phyloP scores from a whole-genome alignment of 176 grass and related monocot species.

The Rhynchospora tenuis region DNA sequence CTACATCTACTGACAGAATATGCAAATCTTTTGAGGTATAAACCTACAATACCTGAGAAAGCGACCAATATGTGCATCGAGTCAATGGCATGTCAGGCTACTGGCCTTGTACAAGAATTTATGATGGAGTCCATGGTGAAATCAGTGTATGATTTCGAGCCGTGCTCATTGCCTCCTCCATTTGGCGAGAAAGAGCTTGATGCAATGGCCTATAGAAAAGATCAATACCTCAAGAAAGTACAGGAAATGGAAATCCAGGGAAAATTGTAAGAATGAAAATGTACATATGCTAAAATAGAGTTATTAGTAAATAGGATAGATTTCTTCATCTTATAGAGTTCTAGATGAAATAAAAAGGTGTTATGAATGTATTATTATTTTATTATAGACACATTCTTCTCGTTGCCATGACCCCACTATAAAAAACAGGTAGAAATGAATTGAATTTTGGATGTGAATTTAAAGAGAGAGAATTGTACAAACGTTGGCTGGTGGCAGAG shows the following conservation, averaged over 20 bases:
- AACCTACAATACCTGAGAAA: slow-evolving; percentile 51
- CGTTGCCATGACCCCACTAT: too few relatives aligned
- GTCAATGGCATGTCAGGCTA: slow-evolving; percentile 59
- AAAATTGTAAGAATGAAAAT: neutral
- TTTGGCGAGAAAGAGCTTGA: slow-evolving; percentile 16
- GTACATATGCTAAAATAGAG: neutral
- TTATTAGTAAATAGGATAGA: neutral
- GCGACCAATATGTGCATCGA: slow-evolving; percentile 58
- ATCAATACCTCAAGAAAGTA: slow-evolving; percentile 4
- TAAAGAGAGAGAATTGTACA: too few relatives aligned
- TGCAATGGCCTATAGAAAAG: slow-evolving; percentile 3
- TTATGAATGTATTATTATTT: neutral
- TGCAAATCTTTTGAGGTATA: slow-evolving; percentile 70
- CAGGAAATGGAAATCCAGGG: neutral
- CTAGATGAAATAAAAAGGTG: neutral
- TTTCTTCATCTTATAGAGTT: neutral
- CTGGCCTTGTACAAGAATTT: slow-evolving; percentile 49
- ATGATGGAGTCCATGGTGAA: slow-evolving; percentile 25
- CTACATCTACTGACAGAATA: slow-evolving; percentile 77
- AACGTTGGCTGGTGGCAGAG: too few relatives aligned
- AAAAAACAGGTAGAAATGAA: too few relatives aligned
- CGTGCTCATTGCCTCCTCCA: slow-evolving; percentile 1
- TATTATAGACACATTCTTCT: too few relatives aligned
- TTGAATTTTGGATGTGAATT: too few relatives aligned
- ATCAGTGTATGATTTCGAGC: slow-evolving; percentile 10